Conservation (phyloP, 1,284 basidiomycete genomes). For the Athelia sp. region DNA sequence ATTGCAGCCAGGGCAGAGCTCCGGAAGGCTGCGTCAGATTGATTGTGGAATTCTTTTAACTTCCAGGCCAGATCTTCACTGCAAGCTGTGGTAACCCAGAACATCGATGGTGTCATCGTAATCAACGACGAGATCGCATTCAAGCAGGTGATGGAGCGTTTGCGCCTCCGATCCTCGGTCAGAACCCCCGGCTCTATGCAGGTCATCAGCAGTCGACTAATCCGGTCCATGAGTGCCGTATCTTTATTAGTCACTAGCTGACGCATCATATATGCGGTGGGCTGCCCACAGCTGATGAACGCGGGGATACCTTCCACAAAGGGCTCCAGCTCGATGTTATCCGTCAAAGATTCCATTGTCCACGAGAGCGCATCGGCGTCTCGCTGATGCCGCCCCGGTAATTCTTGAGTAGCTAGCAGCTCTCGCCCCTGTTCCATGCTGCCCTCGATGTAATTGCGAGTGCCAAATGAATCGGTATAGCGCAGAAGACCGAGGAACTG, state of each 20-base stretch:
- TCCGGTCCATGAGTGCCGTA: not conserved
- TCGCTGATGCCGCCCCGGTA: not conserved
- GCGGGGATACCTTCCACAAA: not conserved
- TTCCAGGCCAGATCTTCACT: too few species aligned
- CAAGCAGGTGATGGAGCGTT: not conserved
- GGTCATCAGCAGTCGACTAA: not conserved
- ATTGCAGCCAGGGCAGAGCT: too few species aligned
- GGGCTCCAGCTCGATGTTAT: slow-evolving; percentile 1
- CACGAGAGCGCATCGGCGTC: not conserved
- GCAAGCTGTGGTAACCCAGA: too few species aligned
- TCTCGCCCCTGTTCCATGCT: not conserved
- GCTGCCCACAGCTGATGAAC: not conserved
- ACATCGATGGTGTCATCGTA: too few species aligned
- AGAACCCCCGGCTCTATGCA: not conserved
- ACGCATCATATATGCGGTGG: not conserved
- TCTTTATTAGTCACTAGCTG: not conserved
- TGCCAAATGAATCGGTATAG: not conserved
- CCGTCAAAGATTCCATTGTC: slow-evolving; percentile 1
- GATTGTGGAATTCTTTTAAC: too few species aligned
- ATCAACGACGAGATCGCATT: not conserved
- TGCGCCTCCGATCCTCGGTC: not conserved
- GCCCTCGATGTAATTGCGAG: not conserved
- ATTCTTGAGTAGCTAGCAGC: not conserved
- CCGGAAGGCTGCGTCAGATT: too few species aligned
- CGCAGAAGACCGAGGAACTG: slow-evolving; percentile 1